phyloP scores from a whole-genome alignment of 139 green algal species.

The Pseudopediastrum boryanum region DNA sequence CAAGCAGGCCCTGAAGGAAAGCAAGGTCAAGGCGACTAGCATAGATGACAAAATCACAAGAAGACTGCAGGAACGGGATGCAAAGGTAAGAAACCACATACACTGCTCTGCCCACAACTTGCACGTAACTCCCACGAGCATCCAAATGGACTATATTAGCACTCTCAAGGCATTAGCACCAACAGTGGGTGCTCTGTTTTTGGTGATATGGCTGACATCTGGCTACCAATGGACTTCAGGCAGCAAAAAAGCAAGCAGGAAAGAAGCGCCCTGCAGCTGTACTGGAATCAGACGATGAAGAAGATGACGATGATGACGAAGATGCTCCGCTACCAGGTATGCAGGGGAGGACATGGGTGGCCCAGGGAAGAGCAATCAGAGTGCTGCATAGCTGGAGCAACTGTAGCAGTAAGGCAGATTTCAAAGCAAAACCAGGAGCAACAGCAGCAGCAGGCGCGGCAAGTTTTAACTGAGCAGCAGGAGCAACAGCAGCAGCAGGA shows the following conservation, averaged over 20 bases:
- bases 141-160: too few relatives aligned
- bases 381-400: too few relatives aligned
- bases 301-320: slow-evolving; percentile 27
- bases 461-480: not conserved
- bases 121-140: too few relatives aligned
- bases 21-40: slow-evolving; percentile 44
- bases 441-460: not conserved
- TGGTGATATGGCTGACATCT: too few relatives aligned
- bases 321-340: slow-evolving; percentile 26
- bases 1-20: slow-evolving; percentile 50
- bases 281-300: slow-evolving; percentile 48
- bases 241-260: slow-evolving; percentile 21
- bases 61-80: slow-evolving; percentile 33
- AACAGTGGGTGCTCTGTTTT: too few relatives aligned
- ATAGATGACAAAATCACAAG: slow-evolving; percentile 72
- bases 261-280: slow-evolving; percentile 44
- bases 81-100: not conserved
- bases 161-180: too few relatives aligned
- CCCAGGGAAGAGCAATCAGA: not conserved
- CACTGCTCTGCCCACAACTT: too few relatives aligned
- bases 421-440: not conserved
- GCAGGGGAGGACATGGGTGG: too few relatives aligned
- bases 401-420: not conserved
- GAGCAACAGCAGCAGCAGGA: not conserved
- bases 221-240: not conserved